Base-by-base conservation (phyloP, 495 filamentous ascomycete species). In the Rhypophila decipiens region DNA sequence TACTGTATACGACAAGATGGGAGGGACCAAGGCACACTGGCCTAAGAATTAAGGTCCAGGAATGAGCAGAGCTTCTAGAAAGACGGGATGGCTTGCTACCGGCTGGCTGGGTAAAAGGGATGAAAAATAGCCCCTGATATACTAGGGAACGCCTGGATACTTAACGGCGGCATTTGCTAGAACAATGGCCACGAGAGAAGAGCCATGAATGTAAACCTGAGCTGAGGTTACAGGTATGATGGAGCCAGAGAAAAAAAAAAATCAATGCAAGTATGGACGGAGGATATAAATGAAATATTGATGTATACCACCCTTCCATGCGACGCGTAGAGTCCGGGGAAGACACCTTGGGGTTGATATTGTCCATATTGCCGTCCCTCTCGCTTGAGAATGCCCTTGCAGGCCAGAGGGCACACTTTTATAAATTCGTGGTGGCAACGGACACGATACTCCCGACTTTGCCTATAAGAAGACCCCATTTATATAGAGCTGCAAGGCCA, bases 281-380 rank as follows among this genome's bases (percentile, higher is more conserved):
- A 44, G 23, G 31, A 51, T 57, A 62, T 64, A 60, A 52, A 57
- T 53, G 49, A 56, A 57, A 37, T 47, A 39, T 22, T 35, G 24
- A 7, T 40, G 22, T 37, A 59, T 58, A 48, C 49, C 50, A 53
- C 56, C 39, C 45, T 53, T 33, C 39, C 50, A 51, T 44, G 46
- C 47, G 35, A 47, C 23, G 43, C 47, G 23, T 39, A 47, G 35
- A 35, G 19, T 37, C 35, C 42, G 34, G 19, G 23, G 17, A 56
- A 31, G 27, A 24, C 34, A 40, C 51, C 37, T 33, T 37, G 42
- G 19, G 36, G 39, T 39, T 34, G 31, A 51, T 12, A 37, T 27
- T 22, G 45, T 57, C 27, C 37, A 52, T 55, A 57, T 57, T 52
- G 31, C 45, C 48, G 31, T 54, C 44, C 52, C 44, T 44, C 12